Evolutionary conservation across 2,329 filamentous ascomycete species (phyloP).

Genomic region (Aspergillus fumigatus): DNA sequence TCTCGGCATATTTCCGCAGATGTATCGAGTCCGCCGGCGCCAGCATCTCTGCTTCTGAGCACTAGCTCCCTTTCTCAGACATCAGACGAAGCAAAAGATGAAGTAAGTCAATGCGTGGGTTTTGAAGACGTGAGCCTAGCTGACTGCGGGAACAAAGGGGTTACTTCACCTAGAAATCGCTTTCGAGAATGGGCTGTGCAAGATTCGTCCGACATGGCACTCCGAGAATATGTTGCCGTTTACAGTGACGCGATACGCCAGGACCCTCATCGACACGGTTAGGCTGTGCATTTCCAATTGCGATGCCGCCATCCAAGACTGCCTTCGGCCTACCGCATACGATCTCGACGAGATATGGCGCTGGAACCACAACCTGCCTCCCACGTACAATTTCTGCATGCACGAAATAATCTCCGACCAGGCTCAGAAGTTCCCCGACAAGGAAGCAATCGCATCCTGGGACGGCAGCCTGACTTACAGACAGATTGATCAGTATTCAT

Average conservation of each 20-base stretch:
- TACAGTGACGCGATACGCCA: conserved; percentile 41
- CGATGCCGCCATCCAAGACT: conserved; percentile 26
- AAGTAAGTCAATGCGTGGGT: conserved; percentile 11
- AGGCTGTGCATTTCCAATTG: conserved; percentile 29
- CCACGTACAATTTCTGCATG: conserved; percentile 43
- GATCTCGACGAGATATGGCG: conserved; percentile 46
- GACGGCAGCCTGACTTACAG: conserved; percentile 28
- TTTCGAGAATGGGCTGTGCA: conserved; percentile 24
- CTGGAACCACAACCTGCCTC: conserved; percentile 45
- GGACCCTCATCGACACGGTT: conserved; percentile 41
- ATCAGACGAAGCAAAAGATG: conserved; percentile 16
- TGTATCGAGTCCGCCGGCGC: neutral
- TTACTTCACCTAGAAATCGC: conserved; percentile 30
- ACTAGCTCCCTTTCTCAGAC: conserved; percentile 16
- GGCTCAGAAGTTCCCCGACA: conserved; percentile 19
- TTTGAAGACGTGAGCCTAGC: neutral
- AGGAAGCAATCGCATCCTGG: conserved; percentile 29
- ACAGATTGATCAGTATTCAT: conserved; percentile 33
- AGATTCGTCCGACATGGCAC: conserved; percentile 41
- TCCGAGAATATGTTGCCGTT: conserved; percentile 39
- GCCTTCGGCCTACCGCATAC: conserved; percentile 27
- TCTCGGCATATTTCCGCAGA: conserved; percentile 18
- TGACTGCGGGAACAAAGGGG: conserved; percentile 20
- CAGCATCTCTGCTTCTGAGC: conserved; percentile 21
- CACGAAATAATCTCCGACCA: conserved; percentile 42